Conservation (phyloP, 1,139 yeast species). For the Tardiomyces depauwii region DNA sequence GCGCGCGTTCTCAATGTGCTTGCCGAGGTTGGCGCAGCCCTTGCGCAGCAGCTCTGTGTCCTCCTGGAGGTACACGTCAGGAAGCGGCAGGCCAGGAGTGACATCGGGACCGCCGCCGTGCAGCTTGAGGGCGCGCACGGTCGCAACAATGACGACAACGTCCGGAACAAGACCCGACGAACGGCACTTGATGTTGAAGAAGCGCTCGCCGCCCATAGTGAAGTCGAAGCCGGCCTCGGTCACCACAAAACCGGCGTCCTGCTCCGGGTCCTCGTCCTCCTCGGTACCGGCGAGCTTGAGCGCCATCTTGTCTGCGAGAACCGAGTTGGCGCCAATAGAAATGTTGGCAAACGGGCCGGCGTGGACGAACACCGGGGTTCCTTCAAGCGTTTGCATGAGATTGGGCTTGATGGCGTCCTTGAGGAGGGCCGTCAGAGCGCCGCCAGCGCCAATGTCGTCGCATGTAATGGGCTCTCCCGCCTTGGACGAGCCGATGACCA, state of each 20-base stretch:
- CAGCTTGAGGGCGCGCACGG: conserved; percentile 91
- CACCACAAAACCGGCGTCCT: conserved; percentile 80
- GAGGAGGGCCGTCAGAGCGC: conserved; percentile 90
- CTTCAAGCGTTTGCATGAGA: conserved; percentile 95
- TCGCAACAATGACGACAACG: conserved; percentile 90
- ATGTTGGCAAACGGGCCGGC: conserved; percentile 99
- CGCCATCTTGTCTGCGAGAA: conserved; percentile 91
- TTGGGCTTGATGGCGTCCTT: conserved; percentile 97
- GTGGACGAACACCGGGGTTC: conserved; percentile 95
- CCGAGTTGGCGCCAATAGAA: conserved; percentile 93
- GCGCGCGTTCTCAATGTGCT: conserved; percentile 83
- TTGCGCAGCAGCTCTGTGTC: conserved; percentile 69
- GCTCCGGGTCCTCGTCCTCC: conserved; percentile 39
- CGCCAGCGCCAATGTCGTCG: conserved; percentile 95
- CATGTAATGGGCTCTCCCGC: conserved; percentile 87
- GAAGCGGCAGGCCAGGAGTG: conserved; percentile 87
- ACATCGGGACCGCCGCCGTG: conserved; percentile 99
- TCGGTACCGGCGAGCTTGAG: conserved; percentile 80
- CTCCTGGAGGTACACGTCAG: conserved; percentile 77
- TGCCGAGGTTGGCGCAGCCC: conserved; percentile 85
- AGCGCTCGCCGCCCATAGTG: conserved; percentile 99
- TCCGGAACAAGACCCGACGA: conserved; percentile 87
- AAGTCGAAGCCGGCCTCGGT: conserved; percentile 98
- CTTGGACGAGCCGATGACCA: conserved; percentile 79
- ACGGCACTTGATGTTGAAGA: conserved; percentile 92